Evolutionary conservation across 2,329 filamentous ascomycete genomes (phyloP).

Genomic region (Pestalotiopsis sp.): DNA sequence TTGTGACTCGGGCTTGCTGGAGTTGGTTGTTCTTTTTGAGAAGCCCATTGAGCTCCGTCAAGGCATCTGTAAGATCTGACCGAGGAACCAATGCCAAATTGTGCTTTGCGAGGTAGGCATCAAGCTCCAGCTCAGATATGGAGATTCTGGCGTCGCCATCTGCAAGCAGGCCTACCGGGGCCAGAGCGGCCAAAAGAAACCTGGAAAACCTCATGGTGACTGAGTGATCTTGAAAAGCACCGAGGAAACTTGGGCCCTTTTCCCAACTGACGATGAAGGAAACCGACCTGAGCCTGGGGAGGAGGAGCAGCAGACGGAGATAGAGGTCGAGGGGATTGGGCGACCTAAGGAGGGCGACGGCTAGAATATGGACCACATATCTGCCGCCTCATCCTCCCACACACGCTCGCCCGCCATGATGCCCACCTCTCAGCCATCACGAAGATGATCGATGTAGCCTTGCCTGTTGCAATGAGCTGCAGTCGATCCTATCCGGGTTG

Average conservation of each 20-base stretch:
- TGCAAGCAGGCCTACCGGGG: conserved; percentile 34
- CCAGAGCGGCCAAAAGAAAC: conserved; percentile 34
- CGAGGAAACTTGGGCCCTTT: neutral
- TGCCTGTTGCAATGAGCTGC: neutral
- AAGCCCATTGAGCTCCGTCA: conserved; percentile 42
- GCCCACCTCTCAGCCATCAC: neutral
- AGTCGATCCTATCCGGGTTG: conserved; percentile 5
- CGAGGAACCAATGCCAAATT: conserved; percentile 45
- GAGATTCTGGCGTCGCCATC: conserved; percentile 24
- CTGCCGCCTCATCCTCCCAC: neutral
- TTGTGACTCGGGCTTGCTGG: neutral
- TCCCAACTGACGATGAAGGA: neutral
- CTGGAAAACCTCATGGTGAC: conserved; percentile 38
- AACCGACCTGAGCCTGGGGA: neutral
- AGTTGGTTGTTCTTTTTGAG: conserved; percentile 36
- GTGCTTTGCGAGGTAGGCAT: conserved; percentile 42
- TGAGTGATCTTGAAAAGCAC: conserved; percentile 13
- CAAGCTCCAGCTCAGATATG: conserved; percentile 37
- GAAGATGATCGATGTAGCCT: neutral
- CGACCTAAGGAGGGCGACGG: neutral
- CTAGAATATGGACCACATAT: conserved; percentile 1
- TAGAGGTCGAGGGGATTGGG: neutral
- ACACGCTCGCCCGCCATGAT: neutral
- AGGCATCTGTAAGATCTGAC: conserved; percentile 46
- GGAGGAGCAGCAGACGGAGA: neutral